Conservation (phyloP, 768 basidiomycete genomes). For the Rhodotorula kratochvilovae region DNA sequence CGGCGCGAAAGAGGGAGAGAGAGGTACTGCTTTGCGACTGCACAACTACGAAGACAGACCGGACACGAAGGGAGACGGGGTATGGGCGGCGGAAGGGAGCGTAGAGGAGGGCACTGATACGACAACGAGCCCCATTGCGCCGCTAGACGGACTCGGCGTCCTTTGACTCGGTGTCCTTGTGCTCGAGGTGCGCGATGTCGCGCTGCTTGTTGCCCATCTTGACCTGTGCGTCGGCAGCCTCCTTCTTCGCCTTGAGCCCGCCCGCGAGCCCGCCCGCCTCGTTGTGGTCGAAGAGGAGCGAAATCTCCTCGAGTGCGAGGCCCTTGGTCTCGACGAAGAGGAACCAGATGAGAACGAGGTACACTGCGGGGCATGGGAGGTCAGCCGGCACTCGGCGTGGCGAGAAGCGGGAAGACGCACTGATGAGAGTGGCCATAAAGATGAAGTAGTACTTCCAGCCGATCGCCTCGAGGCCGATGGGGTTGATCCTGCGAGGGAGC, state of each 20-base stretch:
- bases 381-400: background rate
- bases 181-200: constrained; percentile 9
- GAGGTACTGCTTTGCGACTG: too few species aligned
- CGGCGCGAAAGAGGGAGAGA: too few species aligned
- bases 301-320: constrained; percentile 5
- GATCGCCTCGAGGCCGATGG: constrained; percentile 38
- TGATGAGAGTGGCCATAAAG: constrained; percentile 56
- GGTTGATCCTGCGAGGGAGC: constrained; percentile 39
- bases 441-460: constrained; percentile 41
- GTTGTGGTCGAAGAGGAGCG: constrained; percentile 13
- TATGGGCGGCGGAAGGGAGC: too few species aligned
- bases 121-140: too few species aligned
- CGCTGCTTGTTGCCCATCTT: background rate
- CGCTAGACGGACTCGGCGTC: background rate
- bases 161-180: background rate
- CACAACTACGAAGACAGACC: too few species aligned
- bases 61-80: too few species aligned
- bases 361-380: constrained; percentile 39
- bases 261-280: background rate
- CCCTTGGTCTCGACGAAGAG: constrained; percentile 59
- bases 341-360: constrained; percentile 54
- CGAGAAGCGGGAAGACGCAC: background rate
- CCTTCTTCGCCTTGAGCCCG: too few species aligned
- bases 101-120: too few species aligned
- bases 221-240: constrained; percentile 12